Conservation (phyloP, 768 basidiomycete species). For the Macrolepiota dolichaula region DNA sequence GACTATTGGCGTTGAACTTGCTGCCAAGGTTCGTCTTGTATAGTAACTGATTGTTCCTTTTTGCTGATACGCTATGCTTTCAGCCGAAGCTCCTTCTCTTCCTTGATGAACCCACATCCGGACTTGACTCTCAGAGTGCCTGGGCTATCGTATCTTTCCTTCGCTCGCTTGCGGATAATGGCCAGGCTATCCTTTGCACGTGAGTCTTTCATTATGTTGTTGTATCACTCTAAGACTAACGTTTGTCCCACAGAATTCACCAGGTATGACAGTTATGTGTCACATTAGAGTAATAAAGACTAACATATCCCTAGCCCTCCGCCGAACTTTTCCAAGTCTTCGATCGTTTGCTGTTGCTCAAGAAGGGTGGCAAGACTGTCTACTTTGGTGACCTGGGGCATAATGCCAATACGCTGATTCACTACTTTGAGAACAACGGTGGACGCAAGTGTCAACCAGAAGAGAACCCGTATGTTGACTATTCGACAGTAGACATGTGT, state of each 20-base stretch:
- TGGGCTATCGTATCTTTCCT: slow-evolving; percentile 82
- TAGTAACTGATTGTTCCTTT: not conserved
- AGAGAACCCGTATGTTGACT: slow-evolving; percentile 64
- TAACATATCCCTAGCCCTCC: not conserved
- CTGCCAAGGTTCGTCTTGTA: slow-evolving; percentile 61
- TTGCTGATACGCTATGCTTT: slow-evolving; percentile 16
- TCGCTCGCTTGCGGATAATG: slow-evolving; percentile 70
- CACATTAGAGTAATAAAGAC: slow-evolving; percentile 41
- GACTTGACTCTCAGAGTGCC: slow-evolving; percentile 84
- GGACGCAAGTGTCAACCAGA: slow-evolving; percentile 54
- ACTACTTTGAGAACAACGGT: slow-evolving; percentile 75
- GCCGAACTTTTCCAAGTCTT: slow-evolving; percentile 40
- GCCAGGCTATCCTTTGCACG: slow-evolving; percentile 90
- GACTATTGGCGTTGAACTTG: slow-evolving; percentile 86
- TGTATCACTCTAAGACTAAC: not conserved
- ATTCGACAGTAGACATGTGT: not conserved
- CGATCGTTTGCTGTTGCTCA: slow-evolving; percentile 72
- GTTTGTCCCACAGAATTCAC: slow-evolving; percentile 34
- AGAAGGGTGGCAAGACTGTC: slow-evolving; percentile 73
- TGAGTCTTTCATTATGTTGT: slow-evolving; percentile 25
- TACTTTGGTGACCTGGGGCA: slow-evolving; percentile 73
- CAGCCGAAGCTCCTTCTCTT: slow-evolving; percentile 80
- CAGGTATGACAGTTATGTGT: slow-evolving; percentile 57
- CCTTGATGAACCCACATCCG: slow-evolving; percentile 88
- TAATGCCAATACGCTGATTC: slow-evolving; percentile 58